Conservation (phyloP, 345 rosid genomes). For the Populus ilicifolia region DNA sequence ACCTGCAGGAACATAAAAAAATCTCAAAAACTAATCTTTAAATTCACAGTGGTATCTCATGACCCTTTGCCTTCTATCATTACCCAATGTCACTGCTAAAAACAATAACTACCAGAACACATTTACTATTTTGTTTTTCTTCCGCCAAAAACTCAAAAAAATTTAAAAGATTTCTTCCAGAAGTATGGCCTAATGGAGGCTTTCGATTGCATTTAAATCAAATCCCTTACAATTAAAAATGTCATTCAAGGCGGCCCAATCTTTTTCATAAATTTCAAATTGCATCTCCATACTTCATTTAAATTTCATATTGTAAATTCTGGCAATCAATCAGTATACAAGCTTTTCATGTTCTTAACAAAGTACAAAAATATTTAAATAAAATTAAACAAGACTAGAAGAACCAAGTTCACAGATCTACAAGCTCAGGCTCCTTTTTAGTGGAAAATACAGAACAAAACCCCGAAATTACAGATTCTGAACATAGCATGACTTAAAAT, state of each 20-base stretch:
- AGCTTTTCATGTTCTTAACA: too few species aligned
- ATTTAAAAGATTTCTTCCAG: too few species aligned
- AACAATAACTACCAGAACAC: background rate
- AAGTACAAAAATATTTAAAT: background rate
- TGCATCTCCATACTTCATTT: background rate
- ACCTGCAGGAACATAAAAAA: constrained; percentile 41
- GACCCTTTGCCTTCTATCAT: background rate
- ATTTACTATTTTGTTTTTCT: too few species aligned
- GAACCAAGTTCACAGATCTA: constrained; percentile 17
- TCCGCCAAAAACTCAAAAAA: background rate
- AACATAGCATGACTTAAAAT: background rate
- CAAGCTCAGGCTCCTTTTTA: background rate
- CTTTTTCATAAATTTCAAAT: too few species aligned
- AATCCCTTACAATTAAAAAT: too few species aligned
- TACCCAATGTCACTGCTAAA: background rate
- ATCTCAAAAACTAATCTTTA: background rate
- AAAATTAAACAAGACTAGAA: background rate
- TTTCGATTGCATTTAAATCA: background rate
- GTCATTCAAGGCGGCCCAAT: too few species aligned
- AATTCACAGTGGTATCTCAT: background rate
- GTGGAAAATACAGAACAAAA: background rate
- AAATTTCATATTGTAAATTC: background rate
- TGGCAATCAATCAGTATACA: background rate
- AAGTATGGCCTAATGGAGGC: background rate
- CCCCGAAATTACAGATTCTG: background rate